Base-by-base conservation (phyloP, 768 basidiomycete genomes). In the Phanerochaete sordida region DNA sequence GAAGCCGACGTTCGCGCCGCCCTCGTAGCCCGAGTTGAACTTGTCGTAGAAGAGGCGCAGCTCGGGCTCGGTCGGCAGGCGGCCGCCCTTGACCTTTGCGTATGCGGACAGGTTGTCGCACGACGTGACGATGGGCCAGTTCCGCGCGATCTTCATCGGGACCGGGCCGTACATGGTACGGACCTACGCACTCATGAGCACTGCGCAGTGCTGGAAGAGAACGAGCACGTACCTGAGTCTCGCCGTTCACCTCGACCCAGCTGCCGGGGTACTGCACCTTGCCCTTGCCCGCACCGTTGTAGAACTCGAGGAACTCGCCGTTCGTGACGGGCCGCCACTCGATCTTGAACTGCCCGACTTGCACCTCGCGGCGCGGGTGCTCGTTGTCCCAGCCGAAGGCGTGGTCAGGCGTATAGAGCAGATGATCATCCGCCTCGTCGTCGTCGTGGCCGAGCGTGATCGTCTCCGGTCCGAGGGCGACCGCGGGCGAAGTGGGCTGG, bases 371-470 rank as follows among this genome's bases (percentile, higher is more conserved):
- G 63, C 77, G 76, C 1, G 95, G 93, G 64, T 87, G 79, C 74
- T 99, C 97, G 66, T 93, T 95, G 70, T 99, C 97, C 97, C 96
- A 95, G 0, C 95, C 94, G 72, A 91, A 93, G 58, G 87, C 84
- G 67, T 95, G 88, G 8, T 73, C 74, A 19, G 73, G 70, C 46
- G 82, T 70, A 24, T 82, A 78, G 0, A 71, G 66, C 2, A 73
- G 66, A 19, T 62, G 64, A 69, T 98, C 95, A 7, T 90, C 83
- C 0, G 70, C 74, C 72, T 98, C 96, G 27, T 69, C 61, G 67
- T 99, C 96, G 64, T 96, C 82, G 65, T 95, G 93, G 0, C 96
- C 96, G 1, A 97, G 71, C 5, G 74, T 73, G 37, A 98, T 67
- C 0, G 69, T 77, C 1, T 80, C 80, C 0, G 87, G 85, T 0